Evolutionary conservation across 2,329 filamentous ascomycete species (phyloP), one percentile per base, ranked within the genome.

Genomic region (Beauveria australis): DNA sequence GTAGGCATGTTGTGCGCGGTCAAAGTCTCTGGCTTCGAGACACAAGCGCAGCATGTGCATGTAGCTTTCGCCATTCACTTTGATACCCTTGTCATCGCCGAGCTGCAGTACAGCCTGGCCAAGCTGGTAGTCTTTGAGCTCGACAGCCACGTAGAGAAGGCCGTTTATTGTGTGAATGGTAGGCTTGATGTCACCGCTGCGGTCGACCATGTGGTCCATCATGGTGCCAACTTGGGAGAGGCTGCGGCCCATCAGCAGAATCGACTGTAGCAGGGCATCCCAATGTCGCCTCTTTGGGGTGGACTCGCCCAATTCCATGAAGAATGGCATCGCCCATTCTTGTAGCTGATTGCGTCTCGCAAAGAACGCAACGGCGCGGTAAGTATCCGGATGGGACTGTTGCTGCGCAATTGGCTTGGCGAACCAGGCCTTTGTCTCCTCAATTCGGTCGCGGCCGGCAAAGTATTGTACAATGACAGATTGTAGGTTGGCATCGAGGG

Each of bases 21-120:
- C 81, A 18, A 94, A 73, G 71, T 97, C 89, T 2, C 85, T 81
- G 4, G 87, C 84, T 43, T 83, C 81, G n/a, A 96, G 79, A 14
- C 87, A 85, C 67, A 94, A 89, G 61, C 88, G 82, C 66, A 97
- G 82, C 68, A 92, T 85, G 55, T 95, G 78, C 52, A 91, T 79
- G 65, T 84, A 87, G 0, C 92, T 95, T 54, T 80, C 78, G 12
- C 84, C 81, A 70, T 96, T 83, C 0, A 89, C 83, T 56, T 79
- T 71, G 24, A 96, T 82, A 5, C 81, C 82, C 67, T 85, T 82
- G 67, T 87, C 84, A 49, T 81, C 71, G 2, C 86, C 86, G 12
- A 97, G 74, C 1, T 81, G 75, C 52, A 91, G 79, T 64, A 92
- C 89, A 14, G 90, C 82, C 69, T 92, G 86, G 5, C 89, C 90